phyloP scores from a whole-genome alignment of 202 grass and related monocot species.

The Cymbopogon flexuosus region DNA sequence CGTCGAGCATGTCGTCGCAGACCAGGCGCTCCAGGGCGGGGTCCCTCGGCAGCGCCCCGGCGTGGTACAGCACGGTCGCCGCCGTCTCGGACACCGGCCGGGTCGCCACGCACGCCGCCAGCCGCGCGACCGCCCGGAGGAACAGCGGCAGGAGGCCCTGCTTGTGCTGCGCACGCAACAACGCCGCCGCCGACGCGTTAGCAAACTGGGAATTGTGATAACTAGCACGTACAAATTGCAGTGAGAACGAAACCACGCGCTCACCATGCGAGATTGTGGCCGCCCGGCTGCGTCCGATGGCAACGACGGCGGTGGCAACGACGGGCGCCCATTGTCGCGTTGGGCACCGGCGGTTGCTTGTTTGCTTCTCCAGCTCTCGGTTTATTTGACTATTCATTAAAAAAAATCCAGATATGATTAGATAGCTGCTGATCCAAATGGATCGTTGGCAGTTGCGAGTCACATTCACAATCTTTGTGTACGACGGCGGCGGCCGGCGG shows the following conservation, averaged over 20 bases:
- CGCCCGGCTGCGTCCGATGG: neutral
- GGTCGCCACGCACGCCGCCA: constrained; percentile 41
- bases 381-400: no score
- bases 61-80: constrained; percentile 59
- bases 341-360: no score
- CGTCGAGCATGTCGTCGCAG: constrained; percentile 41
- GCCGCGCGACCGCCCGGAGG: constrained; percentile 38
- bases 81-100: constrained; percentile 36
- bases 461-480: no score
- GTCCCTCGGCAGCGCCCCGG: constrained; percentile 59
- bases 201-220: neutral
- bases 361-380: no score
- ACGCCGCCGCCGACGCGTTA: neutral
- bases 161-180: neutral
- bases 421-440: no score
- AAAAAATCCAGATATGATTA: no score
- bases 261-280: neutral
- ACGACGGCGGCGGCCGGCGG: neutral
- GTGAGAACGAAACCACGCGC: neutral
- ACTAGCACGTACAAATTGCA: neutral
- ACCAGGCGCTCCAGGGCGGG: constrained; percentile 53
- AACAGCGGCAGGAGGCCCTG: constrained; percentile 60
- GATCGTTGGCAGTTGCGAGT: no score
- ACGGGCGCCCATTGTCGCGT: no score
- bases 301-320: no score